Evolutionary conservation across 768 basidiomycete genomes (phyloP).

Genomic region (Mycena olivaceomarginata): DNA sequence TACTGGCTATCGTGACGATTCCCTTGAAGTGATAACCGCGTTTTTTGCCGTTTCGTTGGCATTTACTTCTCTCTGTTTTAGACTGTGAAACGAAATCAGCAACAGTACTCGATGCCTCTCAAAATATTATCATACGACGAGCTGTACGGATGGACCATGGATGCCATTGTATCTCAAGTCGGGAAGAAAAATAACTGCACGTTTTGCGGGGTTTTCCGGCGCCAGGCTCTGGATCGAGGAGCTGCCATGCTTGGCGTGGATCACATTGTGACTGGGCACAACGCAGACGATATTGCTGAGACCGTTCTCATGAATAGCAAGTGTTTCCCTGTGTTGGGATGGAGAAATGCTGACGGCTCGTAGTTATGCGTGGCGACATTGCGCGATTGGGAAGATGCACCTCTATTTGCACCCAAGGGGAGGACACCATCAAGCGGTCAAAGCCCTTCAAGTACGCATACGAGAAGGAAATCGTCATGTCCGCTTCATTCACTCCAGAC

Average conservation of each 20-base stretch:
- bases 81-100: constrained; percentile 98
- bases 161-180: constrained; percentile 94
- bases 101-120: constrained; percentile 95
- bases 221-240: constrained; percentile 97
- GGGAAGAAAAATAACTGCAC: constrained; percentile 99
- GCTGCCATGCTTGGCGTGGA: constrained; percentile 93
- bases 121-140: constrained; percentile 98
- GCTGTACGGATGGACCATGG: constrained; percentile 99
- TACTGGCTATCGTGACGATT: constrained; percentile 98
- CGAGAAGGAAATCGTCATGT: constrained; percentile 99
- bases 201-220: constrained; percentile 97
- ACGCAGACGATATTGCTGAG: constrained; percentile 99
- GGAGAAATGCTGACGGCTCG: constrained; percentile 15
- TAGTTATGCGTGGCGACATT: constrained; percentile 99
- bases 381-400: constrained; percentile 96
- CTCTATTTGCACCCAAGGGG: constrained; percentile 94
- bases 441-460: constrained; percentile 99
- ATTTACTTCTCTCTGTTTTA: constrained; percentile 53
- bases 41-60: background rate
- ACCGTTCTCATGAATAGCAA: constrained; percentile 99
- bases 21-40: constrained; percentile 79
- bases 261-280: constrained; percentile 99
- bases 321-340: constrained; percentile 52
- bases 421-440: constrained; percentile 96
- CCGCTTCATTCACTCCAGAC: constrained; percentile 48